Conservation (phyloP, 305 asterid species). For the Rubia tinctorum region DNA sequence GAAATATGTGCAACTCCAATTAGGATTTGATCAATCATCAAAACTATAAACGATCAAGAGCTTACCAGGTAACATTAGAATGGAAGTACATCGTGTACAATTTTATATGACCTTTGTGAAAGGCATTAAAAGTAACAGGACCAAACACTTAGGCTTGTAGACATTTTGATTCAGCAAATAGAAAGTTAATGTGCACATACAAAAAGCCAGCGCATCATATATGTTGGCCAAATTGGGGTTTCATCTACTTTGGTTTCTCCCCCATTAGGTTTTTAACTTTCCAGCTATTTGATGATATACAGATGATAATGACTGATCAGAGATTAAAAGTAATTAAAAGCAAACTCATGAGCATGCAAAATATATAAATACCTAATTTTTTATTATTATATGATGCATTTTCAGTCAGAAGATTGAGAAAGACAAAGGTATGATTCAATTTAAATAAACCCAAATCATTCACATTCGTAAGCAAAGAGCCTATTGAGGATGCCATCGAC, state of each 20-base stretch:
- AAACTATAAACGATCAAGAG: neutral
- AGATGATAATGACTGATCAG: neutral
- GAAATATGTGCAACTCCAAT: neutral
- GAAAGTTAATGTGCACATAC: neutral
- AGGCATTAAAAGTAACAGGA: neutral
- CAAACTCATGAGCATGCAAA: neutral
- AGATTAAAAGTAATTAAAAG: neutral
- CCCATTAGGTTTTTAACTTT: neutral
- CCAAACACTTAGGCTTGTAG: neutral
- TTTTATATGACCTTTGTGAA: neutral
- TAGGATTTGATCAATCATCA: neutral
- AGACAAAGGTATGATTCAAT: neutral
- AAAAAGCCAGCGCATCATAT: neutral
- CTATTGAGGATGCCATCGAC: conserved; percentile 58
- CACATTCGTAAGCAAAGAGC: conserved; percentile 52
- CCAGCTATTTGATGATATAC: neutral
- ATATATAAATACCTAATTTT: neutral
- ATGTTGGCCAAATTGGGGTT: neutral
- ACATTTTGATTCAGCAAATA: neutral
- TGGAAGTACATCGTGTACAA: neutral
- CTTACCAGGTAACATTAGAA: neutral
- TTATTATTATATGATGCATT: no score
- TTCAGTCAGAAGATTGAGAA: neutral
- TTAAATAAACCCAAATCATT: neutral
- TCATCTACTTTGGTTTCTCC: neutral